Evolutionary conservation across 208 protist species (phyloP), one percentile per base, ranked within the genome.

Genomic region (Trypanosoma caninum): DNA sequence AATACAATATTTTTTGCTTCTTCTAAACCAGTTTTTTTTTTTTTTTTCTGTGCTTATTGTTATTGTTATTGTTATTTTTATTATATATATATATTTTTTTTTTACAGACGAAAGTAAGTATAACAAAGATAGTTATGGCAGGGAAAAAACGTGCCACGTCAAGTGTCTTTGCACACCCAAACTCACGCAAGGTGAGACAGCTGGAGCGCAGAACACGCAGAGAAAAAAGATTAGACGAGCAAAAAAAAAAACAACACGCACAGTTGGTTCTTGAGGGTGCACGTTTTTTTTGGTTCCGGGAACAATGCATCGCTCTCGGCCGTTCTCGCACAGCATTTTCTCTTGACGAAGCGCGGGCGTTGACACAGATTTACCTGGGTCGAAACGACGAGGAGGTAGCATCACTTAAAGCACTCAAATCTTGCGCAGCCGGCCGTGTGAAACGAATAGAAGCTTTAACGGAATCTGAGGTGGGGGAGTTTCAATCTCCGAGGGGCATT

Each of bases 241-340:
- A 80, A 30, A 63, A 58, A 30, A 47, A 58, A 16, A 76, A 74
- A 28, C 67, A 76, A 54, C 48, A 61, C 22, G 65, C 77, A 55
- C 33, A 78, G 20, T 37, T 70, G 27, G 11, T 44, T 7, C 75
- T 76, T 18, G 57, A 71, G 23, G 55, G 78, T 16, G 47, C 74
- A 61, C 82, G 83, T 31, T 84, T 82, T 53, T 78, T 76, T 25
- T 94, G 87, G 84, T 91, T 94, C 47, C 78, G 83, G 13, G 76
- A 86, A 59, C 83, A 89, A 69, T 87, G 79, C 52, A 40, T 77
- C 5, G 65, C 78, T 7, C 76, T 91, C 7, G 74, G 74, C 28
- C 70, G 69, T 51, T 61, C 65, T 25, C 38, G 18, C 16, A 20
- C 51, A 25, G 58, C 73, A 9, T 66, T 87, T 35, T 61, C 78